Conservation (phyloP, 768 basidiomycete species). For the Tremella fuciformis region DNA sequence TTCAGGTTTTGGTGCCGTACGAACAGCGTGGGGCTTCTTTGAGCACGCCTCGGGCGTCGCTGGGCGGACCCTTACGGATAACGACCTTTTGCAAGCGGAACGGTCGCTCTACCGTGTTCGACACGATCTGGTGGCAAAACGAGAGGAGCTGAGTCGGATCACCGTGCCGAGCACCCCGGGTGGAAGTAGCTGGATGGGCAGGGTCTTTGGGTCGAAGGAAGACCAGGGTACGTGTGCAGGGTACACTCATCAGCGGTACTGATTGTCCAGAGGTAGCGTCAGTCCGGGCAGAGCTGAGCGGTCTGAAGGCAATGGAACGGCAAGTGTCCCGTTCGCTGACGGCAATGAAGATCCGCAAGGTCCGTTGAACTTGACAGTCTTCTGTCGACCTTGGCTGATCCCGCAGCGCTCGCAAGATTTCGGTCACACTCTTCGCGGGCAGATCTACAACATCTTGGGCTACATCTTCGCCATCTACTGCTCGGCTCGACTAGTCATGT, state of each 20-base stretch:
- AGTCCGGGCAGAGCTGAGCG: conserved; percentile 39
- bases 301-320: conserved; percentile 43
- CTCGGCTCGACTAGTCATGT: conserved; percentile 47
- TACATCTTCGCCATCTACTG: conserved; percentile 49
- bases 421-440: conserved; percentile 40
- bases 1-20: conserved; percentile 49
- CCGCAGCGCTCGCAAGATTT: conserved; percentile 43
- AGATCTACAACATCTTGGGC: conserved; percentile 43
- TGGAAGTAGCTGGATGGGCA: conserved; percentile 38
- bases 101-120: conserved; percentile 46
- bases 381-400: conserved; percentile 1
- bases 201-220: conserved; percentile 33
- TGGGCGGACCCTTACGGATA: conserved; percentile 34
- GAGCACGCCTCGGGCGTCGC: conserved; percentile 28
- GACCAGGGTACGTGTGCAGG: conserved; percentile 27
- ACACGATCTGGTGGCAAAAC: conserved; percentile 42
- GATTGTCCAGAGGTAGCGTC: conserved; percentile 18
- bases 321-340: conserved; percentile 38
- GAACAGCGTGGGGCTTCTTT: conserved; percentile 48
- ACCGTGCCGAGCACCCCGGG: conserved; percentile 10
- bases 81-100: conserved; percentile 46
- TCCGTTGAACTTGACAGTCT: background rate
- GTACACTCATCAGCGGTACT: background rate
- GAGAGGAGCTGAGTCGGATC: conserved; percentile 29
- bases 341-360: conserved; percentile 43